These are phyloP conservation scores for Daedaleopsis sinensis DNA, from an alignment of 768 basidiomycete genomes.

Conservation along the genomic window DNA sequence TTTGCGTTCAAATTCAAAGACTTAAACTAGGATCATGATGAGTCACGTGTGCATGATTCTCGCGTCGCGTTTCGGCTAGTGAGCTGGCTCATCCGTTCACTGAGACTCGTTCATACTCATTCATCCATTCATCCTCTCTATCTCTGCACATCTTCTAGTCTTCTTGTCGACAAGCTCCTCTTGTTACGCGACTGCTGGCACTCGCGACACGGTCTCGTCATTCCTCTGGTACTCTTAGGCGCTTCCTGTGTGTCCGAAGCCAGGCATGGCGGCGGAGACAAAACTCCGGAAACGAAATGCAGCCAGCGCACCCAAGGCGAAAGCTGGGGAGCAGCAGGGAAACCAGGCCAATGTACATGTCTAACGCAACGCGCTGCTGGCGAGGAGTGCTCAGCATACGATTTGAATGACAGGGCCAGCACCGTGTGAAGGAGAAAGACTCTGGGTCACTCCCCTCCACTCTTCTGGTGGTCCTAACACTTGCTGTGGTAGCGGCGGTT, in stretches of 20 bases:
- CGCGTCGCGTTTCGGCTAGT: no score
- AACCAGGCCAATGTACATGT: neutral
- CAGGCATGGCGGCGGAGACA: slow-evolving; percentile 2
- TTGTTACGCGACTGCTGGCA: neutral
- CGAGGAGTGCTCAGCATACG: neutral
- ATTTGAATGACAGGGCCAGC: neutral
- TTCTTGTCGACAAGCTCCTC: neutral
- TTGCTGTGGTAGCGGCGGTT: slow-evolving; percentile 10
- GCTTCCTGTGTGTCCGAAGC: slow-evolving; percentile 11
- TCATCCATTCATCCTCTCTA: no score
- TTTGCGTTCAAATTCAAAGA: no score
- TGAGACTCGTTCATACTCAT: no score
- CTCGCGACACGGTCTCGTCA: neutral
- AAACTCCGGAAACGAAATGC: slow-evolving; percentile 10
- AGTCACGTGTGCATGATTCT: neutral
- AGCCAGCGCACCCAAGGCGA: neutral
- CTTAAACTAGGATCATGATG: no score
- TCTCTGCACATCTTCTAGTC: neutral
- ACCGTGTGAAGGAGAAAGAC: neutral
- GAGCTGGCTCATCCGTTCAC: no score
- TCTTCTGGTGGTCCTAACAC: slow-evolving; percentile 15
- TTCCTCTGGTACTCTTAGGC: neutral
- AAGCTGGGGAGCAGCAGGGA: neutral
- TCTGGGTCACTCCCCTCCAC: neutral
- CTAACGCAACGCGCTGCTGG: neutral